Evolutionary conservation across 2,329 filamentous ascomycete genomes (phyloP), one percentile per base, ranked within the genome.

Genomic region (Penicillium sp.): DNA sequence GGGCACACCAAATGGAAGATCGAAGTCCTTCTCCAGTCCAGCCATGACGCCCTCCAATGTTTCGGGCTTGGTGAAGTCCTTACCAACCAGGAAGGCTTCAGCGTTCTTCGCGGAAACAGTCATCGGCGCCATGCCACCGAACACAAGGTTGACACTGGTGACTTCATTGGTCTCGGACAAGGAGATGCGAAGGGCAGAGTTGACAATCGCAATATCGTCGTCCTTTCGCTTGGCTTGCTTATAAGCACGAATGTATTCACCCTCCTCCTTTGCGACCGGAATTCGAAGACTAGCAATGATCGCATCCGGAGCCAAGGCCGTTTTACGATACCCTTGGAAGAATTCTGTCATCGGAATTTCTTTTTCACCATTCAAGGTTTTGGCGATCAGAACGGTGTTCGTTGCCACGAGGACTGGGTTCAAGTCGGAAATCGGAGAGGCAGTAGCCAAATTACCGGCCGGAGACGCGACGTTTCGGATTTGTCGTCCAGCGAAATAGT

Each of bases 221-320:
- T 99, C 94, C 69, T 97, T 97, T 60, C 94, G 80, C 78, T 99
- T 99, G 0, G 94, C 85, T 70, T 97, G 93, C 74, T 99, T 99
- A 74, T 96, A 97, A 1, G 93, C 87, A 41, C 88, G 83, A 69
- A 96, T 87, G 67, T 86, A 90, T 68, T 97, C 94, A 3, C 89
- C 87, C 64, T 87, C 88, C 48, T 85, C 81, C 2, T 79, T 79
- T 0, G 89, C 87, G 2, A 89, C 76, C 0, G 94, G 94, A 42
- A 99, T 90, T n/a, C 87, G 84, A 57, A 99, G 86, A 39, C 87
- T 87, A 1, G 90, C 85, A 54, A 99, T 93, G 57, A 97, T 84
- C 1, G 90, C 90, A 68, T 96, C 86, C 21, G 84, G 79, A 0
- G 89, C 82, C 10, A 99, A 78, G 1, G 92, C 89, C 13, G 94